Percentiles rank a stretch among this genome's conserved stretches.
phyloP scores from a whole-genome alignment of 768 basidiomycete species.

The Auricularia auricula-judae region DNA sequence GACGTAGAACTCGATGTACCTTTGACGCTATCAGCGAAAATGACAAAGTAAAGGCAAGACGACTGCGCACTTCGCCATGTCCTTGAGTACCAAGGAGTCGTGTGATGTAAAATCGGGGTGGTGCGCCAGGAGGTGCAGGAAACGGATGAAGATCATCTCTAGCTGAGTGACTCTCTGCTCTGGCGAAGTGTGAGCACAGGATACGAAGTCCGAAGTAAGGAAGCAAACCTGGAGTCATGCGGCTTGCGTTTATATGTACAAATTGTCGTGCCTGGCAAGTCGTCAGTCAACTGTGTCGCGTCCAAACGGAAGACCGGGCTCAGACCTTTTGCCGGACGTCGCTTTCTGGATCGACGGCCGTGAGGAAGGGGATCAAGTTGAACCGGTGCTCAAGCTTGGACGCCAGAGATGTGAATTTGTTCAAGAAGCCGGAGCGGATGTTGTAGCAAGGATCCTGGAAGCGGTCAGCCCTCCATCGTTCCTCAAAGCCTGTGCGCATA shows the following conservation, averaged over 20 bases:
- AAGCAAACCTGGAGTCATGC: slow-evolving; percentile 9
- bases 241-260: slow-evolving; percentile 4
- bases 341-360: slow-evolving; percentile 81
- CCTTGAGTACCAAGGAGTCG: slow-evolving; percentile 54
- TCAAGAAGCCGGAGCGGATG: slow-evolving; percentile 69
- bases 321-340: slow-evolving; percentile 64
- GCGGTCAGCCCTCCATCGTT: no score
- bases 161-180: slow-evolving; percentile 54
- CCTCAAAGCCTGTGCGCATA: slow-evolving; percentile 16
- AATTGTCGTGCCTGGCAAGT: slow-evolving; percentile 10
- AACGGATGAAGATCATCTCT: slow-evolving; percentile 74
- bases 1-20: slow-evolving; percentile 85
- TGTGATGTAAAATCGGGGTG: slow-evolving; percentile 77
- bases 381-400: slow-evolving; percentile 60
- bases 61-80: slow-evolving; percentile 64
- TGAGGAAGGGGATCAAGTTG: slow-evolving; percentile 79
- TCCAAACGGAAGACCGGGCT: background rate
- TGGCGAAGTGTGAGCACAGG: background rate
- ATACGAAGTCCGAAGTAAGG: background rate
- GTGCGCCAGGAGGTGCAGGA: slow-evolving; percentile 82
- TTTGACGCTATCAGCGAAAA: slow-evolving; percentile 18
- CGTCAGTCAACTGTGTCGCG: background rate
- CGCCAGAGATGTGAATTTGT: slow-evolving; percentile 52
- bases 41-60: background rate
- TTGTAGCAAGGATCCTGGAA: slow-evolving; percentile 80